Evolutionary conservation across 139 green algal species (phyloP).

Genomic region (Gonium pectorale): DNA sequence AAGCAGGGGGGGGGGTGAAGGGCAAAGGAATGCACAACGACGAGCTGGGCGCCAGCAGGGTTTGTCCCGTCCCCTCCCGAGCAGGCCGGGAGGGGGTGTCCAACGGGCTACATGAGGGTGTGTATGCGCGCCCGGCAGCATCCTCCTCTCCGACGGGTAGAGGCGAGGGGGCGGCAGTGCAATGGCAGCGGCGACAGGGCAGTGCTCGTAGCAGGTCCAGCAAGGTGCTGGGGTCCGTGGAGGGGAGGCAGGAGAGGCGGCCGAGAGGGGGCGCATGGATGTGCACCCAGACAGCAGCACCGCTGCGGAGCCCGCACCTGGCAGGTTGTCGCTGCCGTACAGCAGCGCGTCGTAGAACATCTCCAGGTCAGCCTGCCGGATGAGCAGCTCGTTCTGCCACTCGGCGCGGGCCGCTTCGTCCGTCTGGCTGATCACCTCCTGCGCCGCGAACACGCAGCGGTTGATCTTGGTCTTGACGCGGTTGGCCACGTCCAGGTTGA

Average conservation of each 20-base stretch:
- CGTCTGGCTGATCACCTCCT: slow-evolving; percentile 47
- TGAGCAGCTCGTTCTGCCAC: slow-evolving; percentile 31
- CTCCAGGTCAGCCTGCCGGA: slow-evolving; percentile 34
- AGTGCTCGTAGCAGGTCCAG: not conserved
- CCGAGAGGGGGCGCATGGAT: not conserved
- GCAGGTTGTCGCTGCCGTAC: slow-evolving; percentile 49
- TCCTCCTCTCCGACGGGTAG: too few relatives aligned
- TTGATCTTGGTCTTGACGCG: slow-evolving; percentile 49
- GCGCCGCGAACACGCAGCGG: slow-evolving; percentile 26
- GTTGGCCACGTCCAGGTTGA: slow-evolving; percentile 48
- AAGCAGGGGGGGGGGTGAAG: too few relatives aligned
- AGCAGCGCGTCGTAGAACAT: slow-evolving; percentile 47
- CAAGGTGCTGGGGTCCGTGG: not conserved
- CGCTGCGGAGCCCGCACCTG: not conserved
- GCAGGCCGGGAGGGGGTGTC: too few relatives aligned
- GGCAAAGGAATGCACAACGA: too few relatives aligned
- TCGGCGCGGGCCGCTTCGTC: not conserved
- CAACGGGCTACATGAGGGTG: too few relatives aligned
- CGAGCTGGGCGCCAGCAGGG: too few relatives aligned
- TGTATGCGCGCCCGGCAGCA: too few relatives aligned
- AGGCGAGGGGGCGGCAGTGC: too few relatives aligned
- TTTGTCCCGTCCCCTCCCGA: too few relatives aligned
- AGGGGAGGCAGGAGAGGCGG: too few relatives aligned
- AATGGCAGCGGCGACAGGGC: too few relatives aligned
- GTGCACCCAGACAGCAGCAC: not conserved